A percentile compares a stretch with the other conserved stretches of the same genome.
These are phyloP conservation scores for Pichia sp. DNA, from an alignment of 1,139 yeast genomes.

Conservation along the genomic window DNA sequence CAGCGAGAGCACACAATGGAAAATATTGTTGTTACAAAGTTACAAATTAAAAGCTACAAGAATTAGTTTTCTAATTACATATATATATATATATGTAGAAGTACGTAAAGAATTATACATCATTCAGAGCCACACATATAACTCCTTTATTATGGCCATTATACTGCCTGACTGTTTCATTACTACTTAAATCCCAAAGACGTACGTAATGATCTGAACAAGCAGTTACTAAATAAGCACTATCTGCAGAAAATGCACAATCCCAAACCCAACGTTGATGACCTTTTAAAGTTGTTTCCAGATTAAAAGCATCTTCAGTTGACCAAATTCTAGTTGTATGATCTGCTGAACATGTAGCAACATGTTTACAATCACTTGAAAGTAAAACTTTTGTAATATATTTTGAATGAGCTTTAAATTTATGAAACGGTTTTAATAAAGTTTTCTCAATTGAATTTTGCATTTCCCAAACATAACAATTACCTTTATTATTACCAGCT, in stretches of 20 bases:
- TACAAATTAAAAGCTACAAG: too few species aligned
- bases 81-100: too few species aligned
- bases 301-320: constrained; percentile 68
- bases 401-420: constrained; percentile 83
- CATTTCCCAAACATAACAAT: constrained; percentile 97
- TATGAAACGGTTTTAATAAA: constrained; percentile 76
- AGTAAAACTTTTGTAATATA: constrained; percentile 85
- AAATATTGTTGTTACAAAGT: too few species aligned
- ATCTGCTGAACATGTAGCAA: constrained; percentile 97
- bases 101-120: constrained; percentile 52
- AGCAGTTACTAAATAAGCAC: constrained; percentile 94
- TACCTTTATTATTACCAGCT: constrained; percentile 93
- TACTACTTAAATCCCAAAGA: constrained; percentile 92
- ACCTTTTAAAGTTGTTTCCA: constrained; percentile 85
- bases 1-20: too few species aligned
- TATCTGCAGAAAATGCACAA: constrained; percentile 97
- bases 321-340: constrained; percentile 96
- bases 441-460: constrained; percentile 76
- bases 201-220: constrained; percentile 97
- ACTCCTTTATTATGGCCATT: constrained; percentile 96
- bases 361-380: constrained; percentile 88
- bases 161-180: constrained; percentile 93
- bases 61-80: too few species aligned
- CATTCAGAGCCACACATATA: constrained; percentile 91
- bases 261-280: constrained; percentile 99